Percentiles rank a stretch among this genome's conserved stretches.
Evolutionary conservation across 306 rosid species (phyloP).

Genomic region (Carpinus fangiana): DNA sequence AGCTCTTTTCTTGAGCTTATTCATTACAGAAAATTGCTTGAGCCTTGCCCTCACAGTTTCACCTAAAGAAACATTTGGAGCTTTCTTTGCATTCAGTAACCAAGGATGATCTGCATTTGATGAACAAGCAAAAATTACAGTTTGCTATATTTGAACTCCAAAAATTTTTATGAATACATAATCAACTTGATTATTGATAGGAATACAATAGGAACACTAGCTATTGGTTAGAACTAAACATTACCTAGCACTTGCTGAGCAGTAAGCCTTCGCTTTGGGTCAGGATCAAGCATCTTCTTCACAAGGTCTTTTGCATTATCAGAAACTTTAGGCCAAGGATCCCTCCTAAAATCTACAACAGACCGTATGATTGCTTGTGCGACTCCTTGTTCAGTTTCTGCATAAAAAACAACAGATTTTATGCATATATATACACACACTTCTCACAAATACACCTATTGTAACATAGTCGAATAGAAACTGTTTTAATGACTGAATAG

Average conservation of each 20-base stretch:
- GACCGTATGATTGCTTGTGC: constrained; percentile 97
- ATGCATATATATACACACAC: not conserved
- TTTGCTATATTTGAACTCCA: constrained; percentile 13
- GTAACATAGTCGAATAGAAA: not conserved
- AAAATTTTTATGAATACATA: not conserved
- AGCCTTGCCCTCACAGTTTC: constrained; percentile 93
- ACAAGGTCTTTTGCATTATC: constrained; percentile 97
- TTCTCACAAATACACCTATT: not conserved
- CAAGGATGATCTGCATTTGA: constrained; percentile 88
- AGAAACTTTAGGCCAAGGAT: constrained; percentile 98
- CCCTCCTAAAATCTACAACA: constrained; percentile 81
- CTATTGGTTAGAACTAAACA: constrained; percentile 16
- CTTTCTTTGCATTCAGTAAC: constrained; percentile 84
- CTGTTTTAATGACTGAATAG: not conserved
- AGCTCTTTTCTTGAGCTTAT: constrained; percentile 98
- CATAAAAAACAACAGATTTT: constrained; percentile 26
- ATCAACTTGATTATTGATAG: constrained; percentile 1
- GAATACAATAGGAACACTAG: not conserved
- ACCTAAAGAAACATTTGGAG: constrained; percentile 92
- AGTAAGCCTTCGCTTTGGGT: constrained; percentile 72
- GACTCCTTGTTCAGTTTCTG: constrained; percentile 99
- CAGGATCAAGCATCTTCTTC: constrained; percentile 94
- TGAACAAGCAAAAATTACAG: constrained; percentile 20
- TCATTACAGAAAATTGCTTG: constrained; percentile 95
- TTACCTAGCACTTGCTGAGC: constrained; percentile 93